Evolutionary conservation across 495 filamentous ascomycete species (phyloP), one percentile per base, ranked within the genome.

Genomic region (Parathielavia appendiculata): DNA sequence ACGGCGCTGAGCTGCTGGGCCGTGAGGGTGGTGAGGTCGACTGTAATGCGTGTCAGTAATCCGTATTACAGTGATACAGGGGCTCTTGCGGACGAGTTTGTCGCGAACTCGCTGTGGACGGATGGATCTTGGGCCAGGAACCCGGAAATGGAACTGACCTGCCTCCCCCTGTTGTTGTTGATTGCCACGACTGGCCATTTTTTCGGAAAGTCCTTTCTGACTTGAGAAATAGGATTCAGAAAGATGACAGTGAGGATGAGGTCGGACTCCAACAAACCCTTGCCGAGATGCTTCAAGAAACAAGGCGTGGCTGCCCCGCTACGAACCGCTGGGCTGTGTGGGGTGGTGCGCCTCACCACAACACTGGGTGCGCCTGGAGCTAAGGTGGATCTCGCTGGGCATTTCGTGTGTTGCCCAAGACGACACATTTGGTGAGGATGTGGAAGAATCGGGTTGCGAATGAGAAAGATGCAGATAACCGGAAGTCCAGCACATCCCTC

Each of bases 1-100:
- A 97, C 83, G 56, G 79, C 77, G 51, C 61, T 75, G 32, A 82
- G 76, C 66, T 82, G 79, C 50, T 78, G 75, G 7, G 74, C 70
- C 58, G 70, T 76, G 51, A 83, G 76, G 60, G 58, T 73, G 68
- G 74, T 74, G 61, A 83, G 75, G 51, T 72, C 73, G 56, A 77
- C 75, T 77, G 45, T 14, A 30, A 14, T 2, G 8, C 19, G 49
- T 52, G 26, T 30, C 26, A 30, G 26, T 20, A 20, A 35, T 52
- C 9, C 8, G 39, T 44, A 10, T 34, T 47, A 40, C 23, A 41
- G 40, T 59, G 41, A 62, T 55, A 41, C 12, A 13, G 12, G 23
- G 2, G 9, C 12, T 30, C 5, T 30, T 30, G 20, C 4, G 12
- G 22, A 16, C 30, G 20, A 16, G 23, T 3, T 4, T 30, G 46